Base-by-base conservation (phyloP, 805 yeast species). In the Wickerhamomyces canadensis region DNA sequence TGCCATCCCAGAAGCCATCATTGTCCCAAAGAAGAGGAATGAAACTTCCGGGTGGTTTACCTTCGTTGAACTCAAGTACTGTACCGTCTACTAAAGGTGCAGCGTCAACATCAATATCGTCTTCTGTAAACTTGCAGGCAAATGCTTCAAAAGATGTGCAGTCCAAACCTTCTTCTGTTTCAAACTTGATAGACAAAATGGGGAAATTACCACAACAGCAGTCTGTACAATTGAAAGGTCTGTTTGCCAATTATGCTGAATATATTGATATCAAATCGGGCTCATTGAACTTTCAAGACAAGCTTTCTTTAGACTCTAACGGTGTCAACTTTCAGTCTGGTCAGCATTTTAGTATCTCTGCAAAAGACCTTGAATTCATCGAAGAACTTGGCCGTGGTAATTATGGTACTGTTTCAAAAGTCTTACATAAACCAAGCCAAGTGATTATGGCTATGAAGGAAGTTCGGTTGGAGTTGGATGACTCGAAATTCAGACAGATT, bases 401-500 rank as follows among this genome's bases (percentile, higher is more conserved):
- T 62, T 93, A 93, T 60, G 98, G 98, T 37, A 85, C 95, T 1
- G 98, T 93, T 7, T 77, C 89, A 17, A 89, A 88, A 60, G 98
- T 91, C 3, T 64, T 86, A 31, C 97, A 93, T 61, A 86, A 80
- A 54, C 98, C 98, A 11, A 88, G 96, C 0, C 84, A 87, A 16
- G 84, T 91, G 15, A 63, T 79, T 15, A 88, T 93, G 97, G 98
- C 98, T 2, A 87, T 93, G 94, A 93, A 93, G 60, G 98, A 93
- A 59, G 96, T 93, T 31, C 69, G 96, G 37, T 65, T 93, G 32
- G 98, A 91, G 58, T 70, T 93, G 42, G 98, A 93, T 55, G 97
- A 91, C 52, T 73, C 85, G n/a, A 88, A 88, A 57, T 85, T 93
- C 58, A 74, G 91, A 43, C 98, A 93, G 55, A 93, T 93, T 47